Percentiles rank a stretch among this genome's conserved stretches.
Evolutionary conservation across 1,139 yeast genomes (phyloP).

Genomic region (Blastobotrys capitulatus): DNA sequence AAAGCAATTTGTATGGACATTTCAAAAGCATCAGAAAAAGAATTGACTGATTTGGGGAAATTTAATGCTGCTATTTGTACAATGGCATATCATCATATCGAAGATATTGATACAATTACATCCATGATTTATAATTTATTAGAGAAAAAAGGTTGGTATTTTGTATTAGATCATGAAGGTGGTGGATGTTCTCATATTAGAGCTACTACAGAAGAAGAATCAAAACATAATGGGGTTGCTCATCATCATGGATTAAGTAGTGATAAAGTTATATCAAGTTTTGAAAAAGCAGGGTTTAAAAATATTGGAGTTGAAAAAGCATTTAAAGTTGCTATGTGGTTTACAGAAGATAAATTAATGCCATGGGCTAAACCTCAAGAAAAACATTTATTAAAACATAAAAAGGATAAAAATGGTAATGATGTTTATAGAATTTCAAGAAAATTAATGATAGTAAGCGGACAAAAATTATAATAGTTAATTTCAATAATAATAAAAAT

Average conservation of each 20-base stretch:
- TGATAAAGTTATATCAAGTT: slow-evolving; percentile 15
- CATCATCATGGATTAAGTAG: slow-evolving; percentile 21
- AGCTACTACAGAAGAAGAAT: slow-evolving; percentile 4
- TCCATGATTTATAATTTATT: slow-evolving; percentile 18
- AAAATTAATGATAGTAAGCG: slow-evolving; percentile 13
- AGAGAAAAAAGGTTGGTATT: slow-evolving; percentile 24
- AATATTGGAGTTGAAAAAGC: slow-evolving; percentile 16
- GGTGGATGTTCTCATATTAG: slow-evolving; percentile 10
- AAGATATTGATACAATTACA: slow-evolving; percentile 23
- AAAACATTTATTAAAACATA: neutral
- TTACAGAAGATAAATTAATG: slow-evolving; percentile 17
- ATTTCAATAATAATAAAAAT: neutral
- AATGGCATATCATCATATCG: slow-evolving; percentile 29
- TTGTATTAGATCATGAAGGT: slow-evolving; percentile 21
- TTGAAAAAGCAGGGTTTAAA: slow-evolving; percentile 20
- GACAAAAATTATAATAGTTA: neutral
- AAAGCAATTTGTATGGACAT: slow-evolving; percentile 20
- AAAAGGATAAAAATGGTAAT: slow-evolving; percentile 13
- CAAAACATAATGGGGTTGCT: slow-evolving; percentile 12
- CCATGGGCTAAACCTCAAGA: slow-evolving; percentile 12
- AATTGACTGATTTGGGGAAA: slow-evolving; percentile 8
- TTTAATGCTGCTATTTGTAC: slow-evolving; percentile 29
- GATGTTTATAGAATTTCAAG: slow-evolving; percentile 14
- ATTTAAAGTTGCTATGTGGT: slow-evolving; percentile 23
- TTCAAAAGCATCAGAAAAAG: slow-evolving; percentile 10